These are phyloP conservation scores for Chenopodium formosanum DNA, from an alignment of 148 eudicot species.

Conservation along the genomic window DNA sequence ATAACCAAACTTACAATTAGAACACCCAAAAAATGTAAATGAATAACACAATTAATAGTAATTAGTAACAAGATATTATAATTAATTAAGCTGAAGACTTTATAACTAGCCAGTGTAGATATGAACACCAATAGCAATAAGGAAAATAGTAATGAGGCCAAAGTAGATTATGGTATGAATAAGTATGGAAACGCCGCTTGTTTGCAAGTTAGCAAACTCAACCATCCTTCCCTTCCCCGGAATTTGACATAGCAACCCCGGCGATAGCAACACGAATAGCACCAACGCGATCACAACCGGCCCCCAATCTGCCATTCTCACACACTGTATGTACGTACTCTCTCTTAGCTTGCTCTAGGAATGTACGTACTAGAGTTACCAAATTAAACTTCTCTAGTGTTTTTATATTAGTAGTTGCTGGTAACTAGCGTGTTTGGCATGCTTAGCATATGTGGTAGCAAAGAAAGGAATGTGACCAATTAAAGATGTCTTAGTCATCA, in stretches of 20 bases:
- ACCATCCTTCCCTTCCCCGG: slow-evolving; percentile 37
- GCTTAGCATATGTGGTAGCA: slow-evolving; percentile 9
- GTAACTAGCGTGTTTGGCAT: slow-evolving; percentile 1
- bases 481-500: slow-evolving; percentile 6
- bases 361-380: neutral
- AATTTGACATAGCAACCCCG: slow-evolving; percentile 52
- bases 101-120: slow-evolving; percentile 37
- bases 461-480: slow-evolving; percentile 7
- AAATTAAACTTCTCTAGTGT: neutral
- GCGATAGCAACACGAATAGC: slow-evolving; percentile 47
- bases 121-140: slow-evolving; percentile 55
- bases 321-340: neutral
- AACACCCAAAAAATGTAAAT: neutral
- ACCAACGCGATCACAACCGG: slow-evolving; percentile 53
- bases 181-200: slow-evolving; percentile 40
- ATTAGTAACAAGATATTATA: neutral
- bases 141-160: slow-evolving; percentile 46
- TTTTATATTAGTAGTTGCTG: neutral
- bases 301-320: slow-evolving; percentile 50
- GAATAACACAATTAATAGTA: neutral
- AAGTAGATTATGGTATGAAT: slow-evolving; percentile 46
- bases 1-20: neutral
- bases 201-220: slow-evolving; percentile 46
- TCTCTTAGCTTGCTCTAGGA: neutral
- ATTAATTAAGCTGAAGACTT: neutral